Evolutionary conservation across 208 protist genomes (phyloP), one percentile per base, ranked within the genome.

Genomic region (Blastocrithidia nonstop): DNA sequence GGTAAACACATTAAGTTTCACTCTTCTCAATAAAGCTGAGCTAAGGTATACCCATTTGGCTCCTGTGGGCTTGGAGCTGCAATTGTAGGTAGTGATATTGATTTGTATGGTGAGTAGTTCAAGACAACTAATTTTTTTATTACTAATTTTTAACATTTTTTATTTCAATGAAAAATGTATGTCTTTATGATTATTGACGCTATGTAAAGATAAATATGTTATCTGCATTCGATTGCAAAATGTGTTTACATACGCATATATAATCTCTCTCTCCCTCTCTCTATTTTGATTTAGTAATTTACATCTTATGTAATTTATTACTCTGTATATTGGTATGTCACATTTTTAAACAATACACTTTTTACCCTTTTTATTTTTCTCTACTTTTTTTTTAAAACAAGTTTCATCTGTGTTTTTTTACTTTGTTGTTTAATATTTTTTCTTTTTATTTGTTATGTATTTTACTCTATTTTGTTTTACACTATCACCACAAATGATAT

Each of bases 101-200:
- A 93, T 93, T 85, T 88, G 84, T 93, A 93, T 89, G 79, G 61
- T 87, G 78, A 85, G 69, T 43, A 31, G 20, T 57, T 43, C 29
- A 45, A 16, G 23, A 16, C 6, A 16, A 1, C n/a, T 29, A 8
- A 19, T 5, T 43, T 42, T 32, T 33, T 7, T 46, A 57, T 45
- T 47, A 45, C 27, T 13, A 15, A 21, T 44, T 35, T 16, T 19
- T 32, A 42, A 29, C 22, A 26, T 19, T n/a, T 27, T 21, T 6
- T 31, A 32, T 23, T 42, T 25, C 20, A 36, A 25, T 26, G 24
- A 24, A 5, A 22, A 7, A 20, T 25, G 19, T 11, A 13, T 2
- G 24, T 27, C 33, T 22, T 15, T 8, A 3, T 28, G 9, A n/a
- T 5, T 24, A 28, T 26, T 53, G 17, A 35, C 29, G 13, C 29